Percentiles rank a stretch among this genome's conserved stretches.
Evolutionary conservation across 371 early-diverging fungal species (phyloP).

Genomic region (Entomophthora muscae): DNA sequence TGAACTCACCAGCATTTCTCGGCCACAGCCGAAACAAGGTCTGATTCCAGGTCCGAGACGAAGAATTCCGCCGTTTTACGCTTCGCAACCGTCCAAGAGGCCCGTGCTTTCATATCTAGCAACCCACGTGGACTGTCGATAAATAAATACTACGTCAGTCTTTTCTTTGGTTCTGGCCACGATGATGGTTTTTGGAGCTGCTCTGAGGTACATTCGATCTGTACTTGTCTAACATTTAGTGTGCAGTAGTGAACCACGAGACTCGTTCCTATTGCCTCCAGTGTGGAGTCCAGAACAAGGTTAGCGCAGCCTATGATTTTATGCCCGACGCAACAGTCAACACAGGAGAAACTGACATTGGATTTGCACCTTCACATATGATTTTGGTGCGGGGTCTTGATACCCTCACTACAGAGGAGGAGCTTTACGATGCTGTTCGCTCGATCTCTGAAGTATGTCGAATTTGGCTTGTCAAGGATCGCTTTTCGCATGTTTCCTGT

Average conservation of each 20-base stretch:
- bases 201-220: neutral
- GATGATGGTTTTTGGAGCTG: neutral
- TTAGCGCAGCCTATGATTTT: neutral
- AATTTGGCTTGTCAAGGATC: conserved; percentile 10
- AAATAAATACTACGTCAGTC: neutral
- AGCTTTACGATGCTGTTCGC: conserved; percentile 4
- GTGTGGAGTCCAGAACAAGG: neutral
- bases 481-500: conserved; percentile 10
- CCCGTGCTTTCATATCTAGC: neutral
- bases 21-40: neutral
- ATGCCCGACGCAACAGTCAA: neutral
- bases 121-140: neutral
- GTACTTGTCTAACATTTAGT: neutral
- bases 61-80: neutral
- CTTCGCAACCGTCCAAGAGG: neutral
- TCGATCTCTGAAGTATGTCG: neutral
- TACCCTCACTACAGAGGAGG: conserved; percentile 11
- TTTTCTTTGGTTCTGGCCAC: neutral
- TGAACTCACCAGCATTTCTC: neutral
- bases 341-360: conserved; percentile 5
- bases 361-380: conserved; percentile 7
- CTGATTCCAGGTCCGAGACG: neutral
- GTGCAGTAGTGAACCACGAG: neutral
- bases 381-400: conserved; percentile 11
- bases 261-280: neutral